These are phyloP conservation scores for Odontarrhena argentea DNA, from an alignment of 345 rosid species.

Conservation along the genomic window DNA sequence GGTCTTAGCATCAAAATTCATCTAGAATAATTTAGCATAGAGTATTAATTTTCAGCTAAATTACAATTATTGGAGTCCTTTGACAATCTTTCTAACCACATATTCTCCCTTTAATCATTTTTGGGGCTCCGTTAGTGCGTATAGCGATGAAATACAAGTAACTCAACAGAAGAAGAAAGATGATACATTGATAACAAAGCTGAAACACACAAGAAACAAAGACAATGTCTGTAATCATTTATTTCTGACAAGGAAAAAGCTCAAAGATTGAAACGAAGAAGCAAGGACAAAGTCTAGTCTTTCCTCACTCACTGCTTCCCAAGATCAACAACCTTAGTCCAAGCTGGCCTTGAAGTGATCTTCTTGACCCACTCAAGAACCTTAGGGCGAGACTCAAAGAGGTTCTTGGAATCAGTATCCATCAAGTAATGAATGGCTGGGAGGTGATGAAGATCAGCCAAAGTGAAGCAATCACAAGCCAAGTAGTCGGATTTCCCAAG, in stretches of 20 bases:
- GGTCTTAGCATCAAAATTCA: background rate
- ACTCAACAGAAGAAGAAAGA: background rate
- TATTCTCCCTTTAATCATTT: too few relatives aligned
- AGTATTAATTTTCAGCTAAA: background rate
- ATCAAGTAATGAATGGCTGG: conserved; percentile 46
- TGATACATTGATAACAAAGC: background rate
- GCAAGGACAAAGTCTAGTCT: too few relatives aligned
- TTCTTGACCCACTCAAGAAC: conserved; percentile 35
- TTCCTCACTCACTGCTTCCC: conserved; percentile 30
- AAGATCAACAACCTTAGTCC: conserved; percentile 40
- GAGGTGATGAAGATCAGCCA: conserved; percentile 53
- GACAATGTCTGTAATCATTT: too few relatives aligned
- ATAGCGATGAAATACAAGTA: background rate
- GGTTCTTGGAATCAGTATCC: conserved; percentile 39
- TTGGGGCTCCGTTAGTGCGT: too few relatives aligned
- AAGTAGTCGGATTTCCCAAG: conserved; percentile 40
- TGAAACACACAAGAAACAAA: background rate
- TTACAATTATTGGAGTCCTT: too few relatives aligned
- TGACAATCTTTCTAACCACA: too few relatives aligned
- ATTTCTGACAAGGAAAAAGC: background rate
- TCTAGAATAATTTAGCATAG: too few relatives aligned
- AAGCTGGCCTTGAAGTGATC: conserved; percentile 41
- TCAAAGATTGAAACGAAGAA: background rate
- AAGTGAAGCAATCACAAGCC: conserved; percentile 47
- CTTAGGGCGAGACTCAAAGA: conserved; percentile 37